Conservation (phyloP, 768 basidiomycete genomes). For the Phaffia australis region DNA sequence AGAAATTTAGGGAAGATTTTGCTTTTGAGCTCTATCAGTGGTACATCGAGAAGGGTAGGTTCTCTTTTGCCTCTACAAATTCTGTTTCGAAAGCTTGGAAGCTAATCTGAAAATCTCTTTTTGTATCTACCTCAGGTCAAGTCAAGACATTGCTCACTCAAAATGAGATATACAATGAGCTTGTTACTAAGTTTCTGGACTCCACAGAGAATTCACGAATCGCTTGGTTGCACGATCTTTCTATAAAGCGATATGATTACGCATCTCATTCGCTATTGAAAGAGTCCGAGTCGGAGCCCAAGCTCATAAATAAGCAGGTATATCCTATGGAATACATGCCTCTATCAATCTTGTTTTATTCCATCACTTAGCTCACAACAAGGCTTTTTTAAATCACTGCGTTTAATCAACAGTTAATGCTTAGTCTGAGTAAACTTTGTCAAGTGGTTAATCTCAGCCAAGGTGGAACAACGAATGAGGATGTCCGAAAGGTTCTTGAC, state of each 20-base stretch:
- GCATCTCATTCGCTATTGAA: constrained; percentile 55
- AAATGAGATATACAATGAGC: constrained; percentile 50
- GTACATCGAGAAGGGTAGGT: constrained; percentile 78
- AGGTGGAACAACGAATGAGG: constrained; percentile 42
- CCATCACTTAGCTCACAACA: background rate
- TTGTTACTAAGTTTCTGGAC: constrained; percentile 64
- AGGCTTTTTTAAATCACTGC: background rate
- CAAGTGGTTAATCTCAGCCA: constrained; percentile 56
- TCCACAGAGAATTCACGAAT: constrained; percentile 48
- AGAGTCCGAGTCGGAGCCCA: constrained; percentile 51
- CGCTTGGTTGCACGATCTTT: constrained; percentile 79
- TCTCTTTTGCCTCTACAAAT: constrained; percentile 27
- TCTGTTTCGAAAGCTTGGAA: background rate
- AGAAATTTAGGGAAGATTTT: constrained; percentile 69
- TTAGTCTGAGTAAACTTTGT: constrained; percentile 79
- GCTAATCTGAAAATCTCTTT: constrained; percentile 14
- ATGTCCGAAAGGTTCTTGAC: constrained; percentile 46
- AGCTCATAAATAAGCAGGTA: constrained; percentile 69
- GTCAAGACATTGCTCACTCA: constrained; percentile 70
- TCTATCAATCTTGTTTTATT: background rate
- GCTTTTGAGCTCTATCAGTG: constrained; percentile 81
- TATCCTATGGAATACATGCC: constrained; percentile 29
- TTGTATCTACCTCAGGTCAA: constrained; percentile 48
- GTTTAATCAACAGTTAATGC: constrained; percentile 60
- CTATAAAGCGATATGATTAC: constrained; percentile 52